Evolutionary conservation across 2,329 filamentous ascomycete genomes (phyloP).

Genomic region (Diaporthe vexans): DNA sequence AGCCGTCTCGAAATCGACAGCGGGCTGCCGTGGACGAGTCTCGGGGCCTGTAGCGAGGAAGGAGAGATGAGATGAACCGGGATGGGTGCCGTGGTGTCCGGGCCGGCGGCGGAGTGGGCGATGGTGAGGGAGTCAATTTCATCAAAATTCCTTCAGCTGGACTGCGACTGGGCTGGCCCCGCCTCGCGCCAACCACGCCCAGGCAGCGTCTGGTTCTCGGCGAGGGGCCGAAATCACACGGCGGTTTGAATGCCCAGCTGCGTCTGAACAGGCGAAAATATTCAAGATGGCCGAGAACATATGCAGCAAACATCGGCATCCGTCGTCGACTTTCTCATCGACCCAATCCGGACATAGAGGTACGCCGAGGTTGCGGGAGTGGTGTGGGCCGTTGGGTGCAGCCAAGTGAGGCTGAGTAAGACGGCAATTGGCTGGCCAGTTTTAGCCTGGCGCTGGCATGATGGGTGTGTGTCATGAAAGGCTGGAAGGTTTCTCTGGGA

Average conservation of each 20-base stretch:
- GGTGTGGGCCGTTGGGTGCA: constrained; percentile 14
- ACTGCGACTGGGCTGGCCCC: not conserved
- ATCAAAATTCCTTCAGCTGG: constrained; percentile 1
- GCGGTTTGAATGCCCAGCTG: not conserved
- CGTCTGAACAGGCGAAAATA: too few species aligned
- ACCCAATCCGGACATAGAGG: not conserved
- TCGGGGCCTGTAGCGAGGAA: constrained; percentile 22
- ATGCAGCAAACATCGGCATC: not conserved
- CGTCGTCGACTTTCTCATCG: not conserved
- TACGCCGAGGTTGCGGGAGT: not conserved
- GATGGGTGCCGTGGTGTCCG: not conserved
- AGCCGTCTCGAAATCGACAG: constrained; percentile 30
- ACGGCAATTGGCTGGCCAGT: constrained; percentile 15
- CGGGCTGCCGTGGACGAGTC: constrained; percentile 18
- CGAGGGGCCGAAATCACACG: not conserved
- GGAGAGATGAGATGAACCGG: constrained; percentile 23
- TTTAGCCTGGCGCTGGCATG: constrained; percentile 26
- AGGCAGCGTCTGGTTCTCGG: constrained; percentile 4
- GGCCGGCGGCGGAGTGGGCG: not conserved
- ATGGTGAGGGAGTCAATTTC: not conserved
- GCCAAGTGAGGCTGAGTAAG: constrained; percentile 33
- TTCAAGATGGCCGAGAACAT: not conserved
- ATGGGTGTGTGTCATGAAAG: constrained; percentile 27
- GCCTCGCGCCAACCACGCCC: not conserved
- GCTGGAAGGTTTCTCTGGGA: not conserved